Evolutionary conservation across 2,329 filamentous ascomycete species (phyloP).

Genomic region (Boeremia lycopersici): DNA sequence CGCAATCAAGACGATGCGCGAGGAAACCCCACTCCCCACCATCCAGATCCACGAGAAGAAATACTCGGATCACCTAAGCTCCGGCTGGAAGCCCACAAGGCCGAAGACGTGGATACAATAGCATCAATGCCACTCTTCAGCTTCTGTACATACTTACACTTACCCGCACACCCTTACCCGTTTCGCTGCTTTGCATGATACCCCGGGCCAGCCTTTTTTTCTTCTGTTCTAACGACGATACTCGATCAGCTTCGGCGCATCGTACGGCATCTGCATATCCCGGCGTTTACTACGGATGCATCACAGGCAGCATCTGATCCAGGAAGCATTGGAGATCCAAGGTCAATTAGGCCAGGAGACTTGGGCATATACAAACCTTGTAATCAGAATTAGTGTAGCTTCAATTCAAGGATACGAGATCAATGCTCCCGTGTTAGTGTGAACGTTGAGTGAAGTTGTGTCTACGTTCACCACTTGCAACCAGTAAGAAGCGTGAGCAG

Average conservation of each 20-base stretch:
- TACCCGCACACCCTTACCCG: background rate
- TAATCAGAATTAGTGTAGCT: conserved; percentile 1
- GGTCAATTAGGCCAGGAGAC: no score
- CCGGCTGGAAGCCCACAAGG: conserved; percentile 7
- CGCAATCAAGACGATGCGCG: conserved; percentile 34
- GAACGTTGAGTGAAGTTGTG: no score
- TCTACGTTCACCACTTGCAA: no score
- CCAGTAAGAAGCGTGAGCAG: no score
- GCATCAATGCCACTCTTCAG: background rate
- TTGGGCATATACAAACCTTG: background rate
- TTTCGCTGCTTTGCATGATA: conserved; percentile 1
- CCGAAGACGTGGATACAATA: conserved; percentile 18
- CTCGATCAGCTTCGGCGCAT: no score
- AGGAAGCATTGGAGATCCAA: no score
- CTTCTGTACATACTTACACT: background rate
- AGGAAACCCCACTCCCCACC: conserved; percentile 28
- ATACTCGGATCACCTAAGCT: conserved; percentile 20
- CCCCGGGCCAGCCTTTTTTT: background rate
- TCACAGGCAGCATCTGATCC: no score
- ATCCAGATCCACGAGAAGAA: conserved; percentile 37
- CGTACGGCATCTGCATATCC: conserved; percentile 1
- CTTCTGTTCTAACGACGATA: background rate
- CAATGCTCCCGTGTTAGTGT: background rate
- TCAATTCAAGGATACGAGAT: background rate
- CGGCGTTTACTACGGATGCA: background rate